Evolutionary conservation across 257 asterid species (phyloP).

Genomic region (Ilex aquifolium): DNA sequence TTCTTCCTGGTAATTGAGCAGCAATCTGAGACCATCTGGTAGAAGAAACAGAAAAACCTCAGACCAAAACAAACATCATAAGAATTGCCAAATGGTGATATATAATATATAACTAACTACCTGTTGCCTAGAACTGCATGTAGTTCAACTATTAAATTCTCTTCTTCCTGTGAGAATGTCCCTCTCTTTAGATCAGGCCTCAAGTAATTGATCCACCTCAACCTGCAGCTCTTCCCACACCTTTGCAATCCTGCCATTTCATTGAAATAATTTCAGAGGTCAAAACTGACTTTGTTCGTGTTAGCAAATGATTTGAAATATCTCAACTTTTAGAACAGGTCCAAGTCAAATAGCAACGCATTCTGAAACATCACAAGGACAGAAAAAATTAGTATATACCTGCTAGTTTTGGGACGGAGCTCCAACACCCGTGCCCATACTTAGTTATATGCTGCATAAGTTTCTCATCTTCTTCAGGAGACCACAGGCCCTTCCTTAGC

Average conservation of each 20-base stretch:
- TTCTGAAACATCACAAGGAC: neutral
- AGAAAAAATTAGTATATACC: neutral
- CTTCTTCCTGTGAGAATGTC: neutral
- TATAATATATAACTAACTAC: neutral
- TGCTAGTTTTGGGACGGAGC: conserved; percentile 1
- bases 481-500: conserved; percentile 3
- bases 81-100: neutral
- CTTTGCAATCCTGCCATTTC: neutral
- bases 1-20: conserved; percentile 52
- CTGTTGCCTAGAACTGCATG: conserved; percentile 3
- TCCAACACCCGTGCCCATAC: conserved; percentile 1
- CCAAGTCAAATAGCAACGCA: too few species aligned
- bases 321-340: too few species aligned
- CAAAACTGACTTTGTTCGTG: too few species aligned
- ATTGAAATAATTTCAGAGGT: too few species aligned
- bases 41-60: neutral
- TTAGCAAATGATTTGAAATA: too few species aligned
- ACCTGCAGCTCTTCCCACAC: conserved; percentile 5
- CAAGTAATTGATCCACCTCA: conserved; percentile 3
- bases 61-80: neutral
- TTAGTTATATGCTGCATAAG: neutral
- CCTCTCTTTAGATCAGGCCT: conserved; percentile 3
- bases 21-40: conserved; percentile 59
- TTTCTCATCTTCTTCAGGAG: conserved; percentile 4
- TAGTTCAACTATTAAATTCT: conserved; percentile 1